Conservation (phyloP, 2,329 filamentous ascomycete genomes). For the Fusarium anthophilum region DNA sequence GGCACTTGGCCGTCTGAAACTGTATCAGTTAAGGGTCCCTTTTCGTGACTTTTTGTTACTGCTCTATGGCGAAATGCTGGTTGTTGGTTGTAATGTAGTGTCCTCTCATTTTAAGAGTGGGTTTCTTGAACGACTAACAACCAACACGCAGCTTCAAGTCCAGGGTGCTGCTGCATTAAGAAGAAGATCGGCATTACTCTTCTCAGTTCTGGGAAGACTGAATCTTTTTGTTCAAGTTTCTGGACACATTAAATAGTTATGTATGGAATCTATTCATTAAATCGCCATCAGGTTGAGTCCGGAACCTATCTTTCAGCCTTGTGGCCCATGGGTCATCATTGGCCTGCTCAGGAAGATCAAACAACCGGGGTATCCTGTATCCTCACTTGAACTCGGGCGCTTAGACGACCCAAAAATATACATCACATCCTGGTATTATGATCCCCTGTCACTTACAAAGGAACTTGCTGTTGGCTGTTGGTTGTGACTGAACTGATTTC, state of each 20-base stretch:
- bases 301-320: not conserved
- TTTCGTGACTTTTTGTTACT: not conserved
- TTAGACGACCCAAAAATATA: slow-evolving; percentile 16
- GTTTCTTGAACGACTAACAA: not conserved
- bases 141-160: not conserved
- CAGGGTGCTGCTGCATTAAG: not conserved
- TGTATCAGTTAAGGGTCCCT: too few species aligned
- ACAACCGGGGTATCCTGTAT: not conserved
- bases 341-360: not conserved
- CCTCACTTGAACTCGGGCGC: slow-evolving; percentile 1
- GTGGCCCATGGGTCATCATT: not conserved
- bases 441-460: not conserved
- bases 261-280: not conserved
- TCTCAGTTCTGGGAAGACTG: not conserved
- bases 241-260: too few species aligned
- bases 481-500: not conserved
- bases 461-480: slow-evolving; percentile 2
- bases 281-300: not conserved
- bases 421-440: not conserved
- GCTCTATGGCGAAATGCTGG: not conserved
- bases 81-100: not conserved
- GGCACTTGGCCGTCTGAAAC: too few species aligned
- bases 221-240: too few species aligned
- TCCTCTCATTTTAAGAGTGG: not conserved
- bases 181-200: not conserved